Conservation (phyloP, 768 basidiomycete species). For the Phaffia tasmanica region DNA sequence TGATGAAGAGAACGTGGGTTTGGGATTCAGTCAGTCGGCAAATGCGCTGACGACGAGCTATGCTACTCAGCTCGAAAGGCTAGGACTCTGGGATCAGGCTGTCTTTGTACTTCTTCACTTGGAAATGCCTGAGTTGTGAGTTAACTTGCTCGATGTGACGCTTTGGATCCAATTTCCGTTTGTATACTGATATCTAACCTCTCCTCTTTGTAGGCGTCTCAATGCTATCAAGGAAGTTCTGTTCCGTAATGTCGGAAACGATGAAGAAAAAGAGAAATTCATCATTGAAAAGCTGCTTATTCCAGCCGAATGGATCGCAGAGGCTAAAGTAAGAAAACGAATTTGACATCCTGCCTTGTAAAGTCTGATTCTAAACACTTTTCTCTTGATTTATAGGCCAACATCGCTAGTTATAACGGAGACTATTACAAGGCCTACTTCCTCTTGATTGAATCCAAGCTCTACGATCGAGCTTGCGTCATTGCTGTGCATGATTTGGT, state of each 20-base stretch:
- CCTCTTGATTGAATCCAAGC: conserved; percentile 57
- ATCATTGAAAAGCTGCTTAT: conserved; percentile 62
- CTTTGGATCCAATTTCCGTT: conserved; percentile 8
- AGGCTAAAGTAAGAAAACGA: conserved; percentile 55
- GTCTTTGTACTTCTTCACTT: conserved; percentile 81
- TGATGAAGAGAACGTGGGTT: conserved; percentile 39
- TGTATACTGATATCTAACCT: neutral
- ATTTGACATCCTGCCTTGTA: neutral
- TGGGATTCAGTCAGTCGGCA: conserved; percentile 73
- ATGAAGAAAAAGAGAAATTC: conserved; percentile 30
- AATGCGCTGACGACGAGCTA: conserved; percentile 74
- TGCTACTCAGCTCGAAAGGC: conserved; percentile 70
- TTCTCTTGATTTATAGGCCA: conserved; percentile 45
- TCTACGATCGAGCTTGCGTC: conserved; percentile 64
- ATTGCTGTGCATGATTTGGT: conserved; percentile 77
- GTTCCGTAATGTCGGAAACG: conserved; percentile 43
- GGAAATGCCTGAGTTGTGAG: conserved; percentile 67
- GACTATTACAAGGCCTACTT: conserved; percentile 64
- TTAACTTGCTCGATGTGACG: conserved; percentile 11
- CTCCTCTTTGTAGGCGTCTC: conserved; percentile 50
- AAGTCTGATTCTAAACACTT: conserved; percentile 17
- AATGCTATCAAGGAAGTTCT: conserved; percentile 73
- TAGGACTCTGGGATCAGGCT: conserved; percentile 72
- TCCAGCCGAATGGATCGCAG: conserved; percentile 76
- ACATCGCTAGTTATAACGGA: conserved; percentile 52